These are phyloP conservation scores for Ulota crispa DNA, from an alignment of 225 moss, liverwort and hornwort genomes.

Conservation along the genomic window DNA sequence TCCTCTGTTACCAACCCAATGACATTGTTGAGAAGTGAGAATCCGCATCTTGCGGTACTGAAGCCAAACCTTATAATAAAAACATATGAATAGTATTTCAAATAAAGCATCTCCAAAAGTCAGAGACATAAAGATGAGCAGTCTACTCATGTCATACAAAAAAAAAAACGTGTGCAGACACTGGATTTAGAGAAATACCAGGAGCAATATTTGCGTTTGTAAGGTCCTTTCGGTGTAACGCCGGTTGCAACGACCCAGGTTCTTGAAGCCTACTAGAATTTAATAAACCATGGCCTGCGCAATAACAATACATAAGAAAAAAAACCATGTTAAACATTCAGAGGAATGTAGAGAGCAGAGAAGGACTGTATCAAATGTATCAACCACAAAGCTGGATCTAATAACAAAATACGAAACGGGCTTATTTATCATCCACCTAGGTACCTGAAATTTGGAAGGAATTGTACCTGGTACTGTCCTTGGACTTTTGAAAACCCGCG, in stretches of 20 bases:
- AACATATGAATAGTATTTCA: not conserved
- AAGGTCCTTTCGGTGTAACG: constrained; percentile 7
- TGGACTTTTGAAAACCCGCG: constrained; percentile 16
- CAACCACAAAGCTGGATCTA: not conserved
- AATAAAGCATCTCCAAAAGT: not conserved
- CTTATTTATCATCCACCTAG: not conserved
- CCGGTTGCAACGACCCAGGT: not conserved
- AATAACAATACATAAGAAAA: not conserved
- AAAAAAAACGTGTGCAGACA: not conserved
- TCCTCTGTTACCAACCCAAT: constrained; percentile 19
- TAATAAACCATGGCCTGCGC: constrained; percentile 6
- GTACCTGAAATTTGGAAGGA: constrained; percentile 24
- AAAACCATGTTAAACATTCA: not conserved
- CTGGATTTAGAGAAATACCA: not conserved
- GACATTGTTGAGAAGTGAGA: constrained; percentile 16
- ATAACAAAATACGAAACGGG: not conserved
- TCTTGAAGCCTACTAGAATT: constrained; percentile 17
- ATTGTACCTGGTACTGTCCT: constrained; percentile 24
- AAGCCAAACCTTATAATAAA: not conserved
- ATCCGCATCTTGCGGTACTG: not conserved
- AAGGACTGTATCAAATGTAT: not conserved
- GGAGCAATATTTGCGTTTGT: not conserved
- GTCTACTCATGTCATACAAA: not conserved
- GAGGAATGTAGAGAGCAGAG: not conserved
- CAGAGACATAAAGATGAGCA: not conserved